Base-by-base conservation (phyloP, 805 yeast genomes). In the Isabelozyma heimii region DNA sequence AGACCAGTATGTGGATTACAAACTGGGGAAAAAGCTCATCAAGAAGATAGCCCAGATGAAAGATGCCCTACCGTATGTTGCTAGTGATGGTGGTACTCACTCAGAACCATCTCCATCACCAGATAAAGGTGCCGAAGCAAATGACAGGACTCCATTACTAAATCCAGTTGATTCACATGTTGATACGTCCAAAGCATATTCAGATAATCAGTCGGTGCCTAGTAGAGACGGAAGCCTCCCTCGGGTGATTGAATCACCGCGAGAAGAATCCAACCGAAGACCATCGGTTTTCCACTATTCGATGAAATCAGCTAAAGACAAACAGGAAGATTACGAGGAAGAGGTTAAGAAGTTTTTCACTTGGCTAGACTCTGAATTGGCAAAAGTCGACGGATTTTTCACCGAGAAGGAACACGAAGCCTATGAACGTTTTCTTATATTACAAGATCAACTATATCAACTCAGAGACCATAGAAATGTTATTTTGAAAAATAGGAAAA, bases 1-100 rank as follows among this genome's bases (percentile, higher is more conserved):
- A 59, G 85, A 82, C 47, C 84, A 84, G 59, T 91, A 91, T 61
- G 75, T 91, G 33, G 87, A 89, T 59, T 86, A 86, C 62, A 83
- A 83, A 56, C 62, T 58, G 9, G 87, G 87, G 40, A 83, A 83
- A 60, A 77, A 79, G 60, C 61, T 74, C 39, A 77, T 83, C 47
- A 76, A 77, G 51, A 67, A 67, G 47, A 59, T 74, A 13, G 52
- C 52, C 14, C 45, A 30, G 43, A 27, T 59, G 20, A 49, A 52
- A 33, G 55, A 52, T 9, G 58, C 20, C 8, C 26, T 42, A 30
- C 42, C 24, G 8, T 16, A 15, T 2, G 27, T 14, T 40, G 27
- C 15, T 20, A 13, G 2, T 5, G 12, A 40, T 16, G n/a, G 17
- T 33, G 37, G 37, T 6, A 5, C 37, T 33, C 37, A 33, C 8